phyloP scores from a whole-genome alignment of 116 monocot genomes.

The Zostera marina region DNA sequence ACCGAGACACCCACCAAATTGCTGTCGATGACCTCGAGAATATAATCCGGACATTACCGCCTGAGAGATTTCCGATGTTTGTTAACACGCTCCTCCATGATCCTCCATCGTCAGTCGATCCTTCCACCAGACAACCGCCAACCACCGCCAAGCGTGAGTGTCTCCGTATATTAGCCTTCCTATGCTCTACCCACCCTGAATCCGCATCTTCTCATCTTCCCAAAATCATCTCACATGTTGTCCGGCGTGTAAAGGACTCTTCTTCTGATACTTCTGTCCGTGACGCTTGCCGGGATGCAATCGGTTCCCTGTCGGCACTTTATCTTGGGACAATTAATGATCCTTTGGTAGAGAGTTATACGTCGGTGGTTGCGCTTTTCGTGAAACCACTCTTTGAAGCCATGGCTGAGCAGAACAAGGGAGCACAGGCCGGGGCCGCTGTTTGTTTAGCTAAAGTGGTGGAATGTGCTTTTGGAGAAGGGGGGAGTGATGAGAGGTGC shows the following conservation, averaged over 20 bases:
- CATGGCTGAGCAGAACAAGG: constrained; percentile 75
- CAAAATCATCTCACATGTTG: constrained; percentile 62
- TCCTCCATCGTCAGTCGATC: constrained; percentile 20
- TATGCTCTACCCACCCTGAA: constrained; percentile 58
- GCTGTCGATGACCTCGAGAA: constrained; percentile 70
- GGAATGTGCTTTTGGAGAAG: constrained; percentile 32
- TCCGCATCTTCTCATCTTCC: constrained; percentile 41
- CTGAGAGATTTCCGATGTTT: constrained; percentile 43
- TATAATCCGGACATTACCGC: constrained; percentile 35
- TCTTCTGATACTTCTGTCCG: constrained; percentile 58
- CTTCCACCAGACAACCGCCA: constrained; percentile 15
- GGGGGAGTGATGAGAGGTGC: background rate
- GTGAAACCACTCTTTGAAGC: constrained; percentile 74
- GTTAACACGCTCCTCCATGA: constrained; percentile 46
- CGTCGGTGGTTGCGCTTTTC: constrained; percentile 33
- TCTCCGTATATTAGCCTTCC: constrained; percentile 42
- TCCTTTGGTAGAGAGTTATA: constrained; percentile 7
- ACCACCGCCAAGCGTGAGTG: constrained; percentile 47
- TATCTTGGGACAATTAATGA: constrained; percentile 21
- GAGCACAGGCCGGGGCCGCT: constrained; percentile 54
- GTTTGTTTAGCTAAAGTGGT: constrained; percentile 60
- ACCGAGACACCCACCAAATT: constrained; percentile 81
- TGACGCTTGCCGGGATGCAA: constrained; percentile 62
- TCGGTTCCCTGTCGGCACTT: constrained; percentile 42
- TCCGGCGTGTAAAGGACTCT: constrained; percentile 59